phyloP scores from a whole-genome alignment of 495 filamentous ascomycete genomes.

The Thermothielavioides terrestris region DNA sequence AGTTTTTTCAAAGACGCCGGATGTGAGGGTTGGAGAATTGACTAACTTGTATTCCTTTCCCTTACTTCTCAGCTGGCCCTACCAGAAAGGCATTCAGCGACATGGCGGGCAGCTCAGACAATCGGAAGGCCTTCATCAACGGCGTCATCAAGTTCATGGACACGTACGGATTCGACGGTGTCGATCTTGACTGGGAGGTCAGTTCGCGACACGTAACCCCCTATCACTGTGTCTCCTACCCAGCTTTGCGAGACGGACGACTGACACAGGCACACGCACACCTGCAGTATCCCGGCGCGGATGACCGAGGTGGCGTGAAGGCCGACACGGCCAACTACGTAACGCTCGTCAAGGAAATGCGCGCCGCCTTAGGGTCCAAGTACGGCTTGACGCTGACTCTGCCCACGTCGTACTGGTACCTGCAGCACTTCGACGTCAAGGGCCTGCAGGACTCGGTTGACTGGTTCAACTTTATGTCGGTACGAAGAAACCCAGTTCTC shows the following conservation, averaged over 20 bases:
- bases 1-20: too few relatives aligned
- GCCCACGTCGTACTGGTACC: slow-evolving; percentile 47
- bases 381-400: slow-evolving; percentile 33
- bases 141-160: slow-evolving; percentile 5
- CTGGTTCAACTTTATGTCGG: slow-evolving; percentile 52
- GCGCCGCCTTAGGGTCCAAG: not conserved
- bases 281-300: slow-evolving; percentile 36
- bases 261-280: too few relatives aligned
- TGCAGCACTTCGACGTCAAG: slow-evolving; percentile 43
- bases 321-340: slow-evolving; percentile 35
- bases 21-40: too few relatives aligned
- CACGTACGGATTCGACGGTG: slow-evolving; percentile 28
- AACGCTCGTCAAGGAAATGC: not conserved
- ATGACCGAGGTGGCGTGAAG: slow-evolving; percentile 29
- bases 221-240: too few relatives aligned
- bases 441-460: slow-evolving; percentile 32
- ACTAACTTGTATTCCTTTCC: too few relatives aligned
- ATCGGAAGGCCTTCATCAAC: slow-evolving; percentile 17
- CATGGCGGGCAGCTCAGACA: slow-evolving; percentile 13
- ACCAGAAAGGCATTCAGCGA: too few relatives aligned
- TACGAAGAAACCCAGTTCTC: slow-evolving; percentile 32
- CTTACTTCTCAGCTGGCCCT: too few relatives aligned
- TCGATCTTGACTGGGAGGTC: slow-evolving; percentile 52
- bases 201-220: too few relatives aligned
- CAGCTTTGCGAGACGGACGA: too few relatives aligned